phyloP scores from a whole-genome alignment of 768 basidiomycete genomes.

The Exidia glandulosa region DNA sequence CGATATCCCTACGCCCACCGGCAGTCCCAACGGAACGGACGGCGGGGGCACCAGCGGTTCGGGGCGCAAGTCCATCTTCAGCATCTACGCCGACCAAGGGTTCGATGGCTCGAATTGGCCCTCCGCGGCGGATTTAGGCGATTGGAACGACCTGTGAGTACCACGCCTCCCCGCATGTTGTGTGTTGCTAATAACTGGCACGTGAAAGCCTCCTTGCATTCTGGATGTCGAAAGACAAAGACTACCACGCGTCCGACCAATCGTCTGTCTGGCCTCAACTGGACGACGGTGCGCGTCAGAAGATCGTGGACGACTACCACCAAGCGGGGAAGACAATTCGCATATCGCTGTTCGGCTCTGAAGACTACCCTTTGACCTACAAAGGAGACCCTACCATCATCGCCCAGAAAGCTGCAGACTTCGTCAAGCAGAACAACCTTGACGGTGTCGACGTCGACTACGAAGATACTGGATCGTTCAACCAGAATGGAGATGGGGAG shows the following conservation, averaged over 20 bases:
- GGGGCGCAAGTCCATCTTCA: not conserved
- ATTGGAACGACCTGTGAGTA: not conserved
- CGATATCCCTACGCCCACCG: not conserved
- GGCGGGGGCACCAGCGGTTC: not conserved
- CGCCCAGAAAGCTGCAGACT: constrained; percentile 4
- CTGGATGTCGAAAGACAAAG: not conserved
- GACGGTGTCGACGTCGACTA: constrained; percentile 12
- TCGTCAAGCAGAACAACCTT: constrained; percentile 8
- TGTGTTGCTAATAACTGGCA: not conserved
- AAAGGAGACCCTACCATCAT: constrained; percentile 1
- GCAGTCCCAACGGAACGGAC: not conserved
- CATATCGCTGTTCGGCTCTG: constrained; percentile 22
- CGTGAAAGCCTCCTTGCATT: not conserved
- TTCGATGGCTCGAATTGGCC: not conserved
- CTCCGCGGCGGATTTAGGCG: not conserved
- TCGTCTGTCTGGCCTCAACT: not conserved
- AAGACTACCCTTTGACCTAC: constrained; percentile 9
- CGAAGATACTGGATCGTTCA: constrained; percentile 7
- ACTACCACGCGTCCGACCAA: not conserved
- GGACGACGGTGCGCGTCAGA: not conserved
- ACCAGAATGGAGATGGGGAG: not conserved
- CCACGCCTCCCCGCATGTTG: not conserved
- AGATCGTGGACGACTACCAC: not conserved
- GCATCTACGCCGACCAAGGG: not conserved
- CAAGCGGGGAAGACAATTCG: not conserved